phyloP scores from a whole-genome alignment of 495 filamentous ascomycete genomes.

The Pseudevernia furfuracea region DNA sequence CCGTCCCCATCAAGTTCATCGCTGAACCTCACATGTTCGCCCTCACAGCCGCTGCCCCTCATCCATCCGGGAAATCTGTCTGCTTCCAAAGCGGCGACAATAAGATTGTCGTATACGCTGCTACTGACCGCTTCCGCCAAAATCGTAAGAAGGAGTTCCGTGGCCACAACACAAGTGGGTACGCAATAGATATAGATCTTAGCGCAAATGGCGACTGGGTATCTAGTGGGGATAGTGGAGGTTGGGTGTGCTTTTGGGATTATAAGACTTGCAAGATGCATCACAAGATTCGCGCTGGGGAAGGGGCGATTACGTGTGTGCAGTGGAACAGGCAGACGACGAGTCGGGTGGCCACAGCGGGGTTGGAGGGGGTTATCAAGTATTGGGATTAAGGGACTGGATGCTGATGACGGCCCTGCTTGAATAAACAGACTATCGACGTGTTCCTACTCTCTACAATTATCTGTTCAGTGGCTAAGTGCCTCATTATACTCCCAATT shows the following conservation, averaged over 20 bases:
- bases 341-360: conserved; percentile 85
- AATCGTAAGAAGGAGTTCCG: conserved; percentile 95
- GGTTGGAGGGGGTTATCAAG: conserved; percentile 78
- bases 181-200: conserved; percentile 81
- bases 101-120: conserved; percentile 91
- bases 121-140: conserved; percentile 89
- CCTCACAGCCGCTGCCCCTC: conserved; percentile 69
- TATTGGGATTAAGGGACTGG: conserved; percentile 71
- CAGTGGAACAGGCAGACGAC: conserved; percentile 96
- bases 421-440: neutral
- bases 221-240: conserved; percentile 71
- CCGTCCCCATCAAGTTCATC: conserved; percentile 81
- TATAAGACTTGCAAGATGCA: conserved; percentile 99
- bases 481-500: neutral
- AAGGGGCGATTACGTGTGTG: conserved; percentile 68
- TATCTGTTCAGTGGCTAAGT: neutral
- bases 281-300: conserved; percentile 79
- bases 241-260: conserved; percentile 94
- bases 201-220: conserved; percentile 88
- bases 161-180: conserved; percentile 91
- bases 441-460: neutral
- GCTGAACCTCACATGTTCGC: conserved; percentile 97
- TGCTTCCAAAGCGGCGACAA: conserved; percentile 90
- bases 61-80: conserved; percentile 87
- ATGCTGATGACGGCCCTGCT: neutral